Evolutionary conservation across 371 early-diverging fungal genomes (phyloP), one percentile per base, ranked within the genome.

Genomic region (Actinomortierella wolfii): DNA sequence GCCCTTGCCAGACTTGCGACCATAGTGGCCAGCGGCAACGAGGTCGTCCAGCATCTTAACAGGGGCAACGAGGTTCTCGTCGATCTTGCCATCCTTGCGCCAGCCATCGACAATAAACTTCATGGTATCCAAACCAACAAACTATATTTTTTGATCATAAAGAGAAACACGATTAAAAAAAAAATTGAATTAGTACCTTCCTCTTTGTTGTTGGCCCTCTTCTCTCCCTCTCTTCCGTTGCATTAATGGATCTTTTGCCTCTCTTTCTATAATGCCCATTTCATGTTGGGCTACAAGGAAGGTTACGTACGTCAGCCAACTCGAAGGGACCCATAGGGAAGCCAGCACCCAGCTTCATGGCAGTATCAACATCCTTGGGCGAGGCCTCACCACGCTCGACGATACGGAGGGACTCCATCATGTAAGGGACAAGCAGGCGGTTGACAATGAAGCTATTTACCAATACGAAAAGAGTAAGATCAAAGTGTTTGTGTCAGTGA

Each of bases 291-390:
- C 7, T 34, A 4, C 26, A 47, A 6, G 25, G 42, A n/a, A n/a
- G n/a, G n/a, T n/a, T 20, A 80, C 91, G 68, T 81, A 89, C 89
- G 76, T 97, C 98, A 51, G 89, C 85, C 40, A 97, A 85, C 80
- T 96, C 94, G 63, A 97, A 90, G 17, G 98, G 97, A 18, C 98
- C 98, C 97, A 98, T 97, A 3, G 97, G 98, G 86, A 96, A 96
- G 34, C 97, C 98, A 48, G 97, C 96, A 58, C 98, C 98, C 49
- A 97, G 88, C 79, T 96, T 97, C 98, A 98, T 98, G 39, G 96
- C 97, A 26, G 86, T 89, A 70, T 98, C 98, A 45, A 98, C 89
- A 70, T 98, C 98, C 67, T 89, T 79, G 50, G 88, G 80, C 21
- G 87, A 80, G 2, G 97, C 97, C 44, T 94, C 97, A 23, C 91